phyloP scores from a whole-genome alignment of 169 alveolate species.

The Plasmodium adleri region DNA sequence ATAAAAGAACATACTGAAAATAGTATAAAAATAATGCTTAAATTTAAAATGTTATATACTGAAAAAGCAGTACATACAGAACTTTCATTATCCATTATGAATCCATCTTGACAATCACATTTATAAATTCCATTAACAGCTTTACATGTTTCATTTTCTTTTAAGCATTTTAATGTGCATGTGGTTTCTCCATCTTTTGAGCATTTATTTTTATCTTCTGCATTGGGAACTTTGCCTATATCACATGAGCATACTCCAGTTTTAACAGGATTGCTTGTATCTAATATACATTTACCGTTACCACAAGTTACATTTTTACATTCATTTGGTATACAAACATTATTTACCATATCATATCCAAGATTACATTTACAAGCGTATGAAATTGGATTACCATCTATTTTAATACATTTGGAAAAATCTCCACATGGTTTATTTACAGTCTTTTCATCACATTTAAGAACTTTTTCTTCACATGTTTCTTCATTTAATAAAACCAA shows the following conservation, averaged over 20 bases:
- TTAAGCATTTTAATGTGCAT: constrained; percentile 28
- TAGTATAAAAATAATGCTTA: constrained; percentile 10
- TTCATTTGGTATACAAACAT: constrained; percentile 14
- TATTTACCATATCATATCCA: background rate
- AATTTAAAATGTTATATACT: constrained; percentile 30
- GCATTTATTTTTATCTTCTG: constrained; percentile 21
- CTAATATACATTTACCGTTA: constrained; percentile 43
- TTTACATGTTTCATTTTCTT: constrained; percentile 46
- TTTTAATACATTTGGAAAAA: constrained; percentile 8
- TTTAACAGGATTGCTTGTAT: constrained; percentile 1
- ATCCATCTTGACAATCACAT: constrained; percentile 54
- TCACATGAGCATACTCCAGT: constrained; percentile 28
- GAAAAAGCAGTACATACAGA: constrained; percentile 25
- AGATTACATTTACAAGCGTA: constrained; percentile 7
- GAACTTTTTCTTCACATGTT: constrained; percentile 31
- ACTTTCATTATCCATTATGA: constrained; percentile 9
- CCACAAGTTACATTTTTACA: constrained; percentile 30
- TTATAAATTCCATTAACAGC: constrained; percentile 17
- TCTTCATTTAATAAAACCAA: constrained; percentile 10
- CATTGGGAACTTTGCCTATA: constrained; percentile 39
- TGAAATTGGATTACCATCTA: background rate
- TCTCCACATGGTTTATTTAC: constrained; percentile 46
- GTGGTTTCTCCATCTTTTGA: constrained; percentile 47
- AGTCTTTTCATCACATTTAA: constrained; percentile 11
- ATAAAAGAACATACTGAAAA: constrained; percentile 2